These are phyloP conservation scores for Dendrobium chrysotoxum DNA, from an alignment of 106 monocot species.

Conservation along the genomic window DNA sequence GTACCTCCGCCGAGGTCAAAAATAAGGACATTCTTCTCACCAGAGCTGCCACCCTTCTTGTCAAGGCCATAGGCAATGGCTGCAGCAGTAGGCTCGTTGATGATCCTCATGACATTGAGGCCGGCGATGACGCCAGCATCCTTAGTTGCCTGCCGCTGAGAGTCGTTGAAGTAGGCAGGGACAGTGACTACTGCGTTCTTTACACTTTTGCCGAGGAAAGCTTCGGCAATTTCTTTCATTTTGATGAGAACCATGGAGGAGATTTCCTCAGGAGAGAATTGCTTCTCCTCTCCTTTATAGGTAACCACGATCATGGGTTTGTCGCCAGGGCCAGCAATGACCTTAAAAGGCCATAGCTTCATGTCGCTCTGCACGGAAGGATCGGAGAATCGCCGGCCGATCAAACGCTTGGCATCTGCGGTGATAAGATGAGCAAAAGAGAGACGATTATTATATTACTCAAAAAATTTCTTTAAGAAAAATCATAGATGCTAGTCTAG, in stretches of 20 bases:
- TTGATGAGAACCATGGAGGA: conserved; percentile 36
- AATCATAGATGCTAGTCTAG: background rate
- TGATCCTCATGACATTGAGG: conserved; percentile 57
- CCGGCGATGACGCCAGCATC: conserved; percentile 77
- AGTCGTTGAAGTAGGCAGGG: conserved; percentile 66
- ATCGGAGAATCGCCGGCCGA: conserved; percentile 36
- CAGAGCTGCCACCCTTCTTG: conserved; percentile 51
- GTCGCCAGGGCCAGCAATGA: conserved; percentile 26
- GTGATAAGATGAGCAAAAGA: background rate
- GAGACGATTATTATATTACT: no score
- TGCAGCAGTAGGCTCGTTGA: conserved; percentile 79
- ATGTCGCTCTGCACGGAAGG: conserved; percentile 28
- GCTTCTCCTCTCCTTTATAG: conserved; percentile 35
- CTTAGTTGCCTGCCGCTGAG: conserved; percentile 67
- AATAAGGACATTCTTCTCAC: conserved; percentile 84
- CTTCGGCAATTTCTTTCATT: conserved; percentile 35
- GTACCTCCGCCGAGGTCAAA: conserved; percentile 86
- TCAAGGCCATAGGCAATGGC: conserved; percentile 85
- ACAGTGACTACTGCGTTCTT: conserved; percentile 62
- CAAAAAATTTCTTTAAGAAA: background rate
- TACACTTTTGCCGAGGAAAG: conserved; percentile 26
- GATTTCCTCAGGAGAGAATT: conserved; percentile 36
- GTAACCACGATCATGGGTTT: conserved; percentile 34
- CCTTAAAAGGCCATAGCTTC: conserved; percentile 40
- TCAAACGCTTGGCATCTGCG: conserved; percentile 44